Evolutionary conservation across 2,329 filamentous ascomycete species (phyloP), one percentile per base, ranked within the genome.

Genomic region (Gliomastix tumulicola): DNA sequence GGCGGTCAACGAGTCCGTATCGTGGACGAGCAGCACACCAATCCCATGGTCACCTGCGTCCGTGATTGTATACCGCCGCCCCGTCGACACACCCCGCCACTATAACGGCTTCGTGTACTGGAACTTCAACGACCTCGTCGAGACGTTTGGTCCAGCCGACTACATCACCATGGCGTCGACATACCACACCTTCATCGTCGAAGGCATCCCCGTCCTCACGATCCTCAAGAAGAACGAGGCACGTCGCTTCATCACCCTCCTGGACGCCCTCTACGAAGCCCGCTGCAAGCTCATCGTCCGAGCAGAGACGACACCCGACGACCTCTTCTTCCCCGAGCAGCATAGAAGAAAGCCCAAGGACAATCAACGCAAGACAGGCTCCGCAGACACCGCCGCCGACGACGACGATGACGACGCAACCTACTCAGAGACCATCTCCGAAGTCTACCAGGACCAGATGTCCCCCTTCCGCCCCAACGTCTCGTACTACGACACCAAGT

Each of bases 221-320:
- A 56, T 81, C 3, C 59, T 76, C 2, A 79, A 81, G 55, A 90
- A 88, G 58, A 90, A 89, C 54, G 85, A 90, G 60, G 86, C 86
- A 2, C 69, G 85, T 5, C 73, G 86, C 10, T 79, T 92, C 53
- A 90, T 90, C 51, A 89, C 83, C 0, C 68, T 92, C 2, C 71
- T 90, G 2, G 85, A 92, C 50, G 85, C 85, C 1, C 66, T 88
- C 1, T 90, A 90, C 57, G 85, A 90, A 62, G 81, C 83, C n/a
- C 74, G 80, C 7, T 89, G 85, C 56, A 86, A 86, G 47, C 70
- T 90, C 9, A 59, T 87, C 30, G 69, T 90, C 36, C 69, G 76
- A 16, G 85, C 84, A 3, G 71, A 69, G 28, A 76, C 73, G 3
- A 76, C 75, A 0, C 84, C 84, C 0, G 86, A 90, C 45, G 70